These are phyloP conservation scores for Tilletia indica DNA, from an alignment of 1,284 basidiomycete genomes.

Conservation along the genomic window DNA sequence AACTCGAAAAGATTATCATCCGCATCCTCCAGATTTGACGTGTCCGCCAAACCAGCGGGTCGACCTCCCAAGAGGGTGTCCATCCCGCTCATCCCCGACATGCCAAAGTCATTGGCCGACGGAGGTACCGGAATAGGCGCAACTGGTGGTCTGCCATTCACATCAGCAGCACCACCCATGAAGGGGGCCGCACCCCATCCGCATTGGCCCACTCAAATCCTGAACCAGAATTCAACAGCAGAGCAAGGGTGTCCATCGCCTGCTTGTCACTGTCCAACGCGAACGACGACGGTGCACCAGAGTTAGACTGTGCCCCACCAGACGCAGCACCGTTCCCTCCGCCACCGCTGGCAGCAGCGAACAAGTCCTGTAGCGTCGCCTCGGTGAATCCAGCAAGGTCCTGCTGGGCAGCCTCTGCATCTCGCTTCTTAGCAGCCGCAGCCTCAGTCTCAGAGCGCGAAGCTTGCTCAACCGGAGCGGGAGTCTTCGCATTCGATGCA, in stretches of 20 bases:
- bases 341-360: background rate
- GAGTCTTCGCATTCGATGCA: too few species aligned
- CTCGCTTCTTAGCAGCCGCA: constrained; percentile 9
- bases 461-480: background rate
- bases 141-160: background rate
- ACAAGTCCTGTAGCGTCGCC: background rate
- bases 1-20: constrained; percentile 15
- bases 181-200: background rate
- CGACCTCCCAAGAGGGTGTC: constrained; percentile 5
- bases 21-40: background rate
- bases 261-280: constrained; percentile 12
- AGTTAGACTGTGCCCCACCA: background rate
- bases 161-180: background rate
- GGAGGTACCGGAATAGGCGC: background rate
- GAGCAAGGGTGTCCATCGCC: constrained; percentile 14
- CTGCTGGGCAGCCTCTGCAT: constrained; percentile 4
- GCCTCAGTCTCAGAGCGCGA: background rate
- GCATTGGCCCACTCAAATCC: constrained; percentile 1
- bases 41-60: background rate
- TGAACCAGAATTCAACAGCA: constrained; percentile 4
- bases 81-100: background rate
- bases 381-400: constrained; percentile 5
- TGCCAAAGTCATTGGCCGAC: background rate
- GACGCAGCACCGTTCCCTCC: background rate
- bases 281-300: background rate